Conservation (phyloP, 495 filamentous ascomycete species). For the Darksidea phi region DNA sequence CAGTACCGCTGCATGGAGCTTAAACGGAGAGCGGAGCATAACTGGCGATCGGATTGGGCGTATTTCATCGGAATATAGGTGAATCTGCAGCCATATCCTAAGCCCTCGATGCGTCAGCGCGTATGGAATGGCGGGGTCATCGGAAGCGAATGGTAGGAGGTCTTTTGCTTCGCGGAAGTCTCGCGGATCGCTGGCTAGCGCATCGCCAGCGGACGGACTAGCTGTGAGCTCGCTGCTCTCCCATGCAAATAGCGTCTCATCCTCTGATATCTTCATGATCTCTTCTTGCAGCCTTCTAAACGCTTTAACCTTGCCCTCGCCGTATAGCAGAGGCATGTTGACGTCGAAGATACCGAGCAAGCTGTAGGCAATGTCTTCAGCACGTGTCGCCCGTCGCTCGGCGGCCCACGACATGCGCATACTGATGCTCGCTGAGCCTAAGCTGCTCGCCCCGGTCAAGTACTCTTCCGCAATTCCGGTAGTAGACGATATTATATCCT, state of each 20-base stretch:
- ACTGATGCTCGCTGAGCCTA: not conserved
- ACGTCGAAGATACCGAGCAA: conserved; percentile 24
- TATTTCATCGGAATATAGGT: not conserved
- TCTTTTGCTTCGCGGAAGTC: not conserved
- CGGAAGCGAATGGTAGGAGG: not conserved
- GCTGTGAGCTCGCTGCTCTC: not conserved
- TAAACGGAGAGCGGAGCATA: not conserved
- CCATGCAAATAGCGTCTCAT: not conserved
- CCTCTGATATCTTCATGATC: not conserved
- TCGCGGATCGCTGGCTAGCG: not conserved
- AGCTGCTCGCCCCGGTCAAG: not conserved
- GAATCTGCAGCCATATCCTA: not conserved
- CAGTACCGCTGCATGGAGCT: not conserved
- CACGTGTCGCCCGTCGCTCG: conserved; percentile 5
- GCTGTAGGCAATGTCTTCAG: conserved; percentile 20
- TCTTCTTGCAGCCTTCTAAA: conserved; percentile 18
- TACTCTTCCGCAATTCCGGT: not conserved
- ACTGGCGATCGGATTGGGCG: not conserved
- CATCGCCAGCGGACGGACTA: not conserved
- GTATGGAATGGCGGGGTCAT: not conserved
- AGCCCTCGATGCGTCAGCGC: not conserved
- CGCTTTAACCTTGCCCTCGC: conserved; percentile 18
- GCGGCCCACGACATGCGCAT: conserved; percentile 9
- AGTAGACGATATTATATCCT: not conserved
- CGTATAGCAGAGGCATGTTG: conserved; percentile 20